phyloP scores from a whole-genome alignment of 2,329 filamentous ascomycete genomes.

The Venturia aucupariae region DNA sequence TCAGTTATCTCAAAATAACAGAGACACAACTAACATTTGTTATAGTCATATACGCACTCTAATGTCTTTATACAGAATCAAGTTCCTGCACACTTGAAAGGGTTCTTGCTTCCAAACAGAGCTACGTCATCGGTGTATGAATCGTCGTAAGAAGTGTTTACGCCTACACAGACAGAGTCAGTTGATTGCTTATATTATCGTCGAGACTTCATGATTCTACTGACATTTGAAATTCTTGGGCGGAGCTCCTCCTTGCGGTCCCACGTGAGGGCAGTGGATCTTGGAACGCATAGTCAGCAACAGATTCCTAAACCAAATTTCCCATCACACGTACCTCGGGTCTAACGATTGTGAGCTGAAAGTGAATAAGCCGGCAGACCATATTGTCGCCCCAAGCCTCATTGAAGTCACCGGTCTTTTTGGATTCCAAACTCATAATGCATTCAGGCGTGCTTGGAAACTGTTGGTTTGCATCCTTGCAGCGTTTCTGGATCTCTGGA shows the following conservation, averaged over 20 bases:
- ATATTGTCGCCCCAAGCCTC: conserved; percentile 38
- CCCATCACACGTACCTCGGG: conserved; percentile 18
- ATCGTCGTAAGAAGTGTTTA: conserved; percentile 20
- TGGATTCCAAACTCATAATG: conserved; percentile 24
- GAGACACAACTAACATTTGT: too few species aligned
- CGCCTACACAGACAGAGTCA: neutral
- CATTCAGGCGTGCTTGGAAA: conserved; percentile 21
- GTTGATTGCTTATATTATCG: neutral
- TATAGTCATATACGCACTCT: too few species aligned
- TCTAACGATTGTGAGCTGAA: conserved; percentile 26
- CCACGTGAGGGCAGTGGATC: conserved; percentile 24
- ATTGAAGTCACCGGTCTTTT: conserved; percentile 33
- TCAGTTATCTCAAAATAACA: too few species aligned
- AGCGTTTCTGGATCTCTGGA: conserved; percentile 1
- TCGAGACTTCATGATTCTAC: neutral
- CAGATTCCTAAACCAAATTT: neutral
- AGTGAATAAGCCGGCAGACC: conserved; percentile 34
- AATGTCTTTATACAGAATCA: neutral
- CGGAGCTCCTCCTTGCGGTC: conserved; percentile 21
- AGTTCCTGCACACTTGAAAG: conserved; percentile 16
- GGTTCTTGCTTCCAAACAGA: conserved; percentile 17
- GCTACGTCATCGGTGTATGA: conserved; percentile 22
- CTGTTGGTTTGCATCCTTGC: neutral
- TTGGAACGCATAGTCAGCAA: neutral
- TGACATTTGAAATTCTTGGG: conserved; percentile 19